A percentile compares a stretch with the other conserved stretches of the same genome.
phyloP scores from a whole-genome alignment of 2,329 filamentous ascomycete genomes.

The Aspergillus cejpii region DNA sequence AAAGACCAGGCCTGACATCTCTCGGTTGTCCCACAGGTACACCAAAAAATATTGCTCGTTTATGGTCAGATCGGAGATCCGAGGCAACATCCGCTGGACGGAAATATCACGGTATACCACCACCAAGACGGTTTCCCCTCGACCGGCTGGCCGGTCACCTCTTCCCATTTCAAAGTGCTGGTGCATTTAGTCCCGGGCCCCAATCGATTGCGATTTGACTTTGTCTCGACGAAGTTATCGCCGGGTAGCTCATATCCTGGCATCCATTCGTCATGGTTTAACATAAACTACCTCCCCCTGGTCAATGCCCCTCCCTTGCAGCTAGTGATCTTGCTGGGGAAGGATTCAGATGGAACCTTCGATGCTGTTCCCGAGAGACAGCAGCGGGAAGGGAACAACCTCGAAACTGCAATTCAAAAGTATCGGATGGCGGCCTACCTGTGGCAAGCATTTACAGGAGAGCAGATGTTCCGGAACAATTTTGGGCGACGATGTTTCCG shows the following conservation, averaged over 20 bases:
- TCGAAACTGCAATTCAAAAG: conserved; percentile 77
- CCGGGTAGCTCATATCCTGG: conserved; percentile 55
- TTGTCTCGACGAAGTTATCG: conserved; percentile 71
- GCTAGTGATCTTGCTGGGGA: conserved; percentile 77
- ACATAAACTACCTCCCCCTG: conserved; percentile 78
- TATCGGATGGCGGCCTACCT: conserved; percentile 93
- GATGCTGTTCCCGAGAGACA: conserved; percentile 71
- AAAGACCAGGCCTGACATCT: conserved; percentile 6
- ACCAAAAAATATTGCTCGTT: conserved; percentile 81
- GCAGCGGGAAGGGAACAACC: conserved; percentile 71
- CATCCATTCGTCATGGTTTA: conserved; percentile 71
- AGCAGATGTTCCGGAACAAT: conserved; percentile 89
- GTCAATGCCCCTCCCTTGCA: conserved; percentile 76
- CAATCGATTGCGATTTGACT: conserved; percentile 83
- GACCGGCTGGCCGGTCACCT: conserved; percentile 76
- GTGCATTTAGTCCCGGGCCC: conserved; percentile 86
- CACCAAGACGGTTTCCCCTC: conserved; percentile 80
- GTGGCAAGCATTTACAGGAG: conserved; percentile 94
- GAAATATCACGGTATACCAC: conserved; percentile 69
- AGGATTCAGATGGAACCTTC: conserved; percentile 79
- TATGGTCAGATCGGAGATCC: conserved; percentile 74
- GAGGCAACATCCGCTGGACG: conserved; percentile 62
- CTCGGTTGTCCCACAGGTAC: conserved; percentile 55
- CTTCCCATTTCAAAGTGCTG: conserved; percentile 85
- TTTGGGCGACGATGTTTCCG: conserved; percentile 80